Conservation (phyloP, 768 basidiomycete species). For the Naematelia aurantialba region DNA sequence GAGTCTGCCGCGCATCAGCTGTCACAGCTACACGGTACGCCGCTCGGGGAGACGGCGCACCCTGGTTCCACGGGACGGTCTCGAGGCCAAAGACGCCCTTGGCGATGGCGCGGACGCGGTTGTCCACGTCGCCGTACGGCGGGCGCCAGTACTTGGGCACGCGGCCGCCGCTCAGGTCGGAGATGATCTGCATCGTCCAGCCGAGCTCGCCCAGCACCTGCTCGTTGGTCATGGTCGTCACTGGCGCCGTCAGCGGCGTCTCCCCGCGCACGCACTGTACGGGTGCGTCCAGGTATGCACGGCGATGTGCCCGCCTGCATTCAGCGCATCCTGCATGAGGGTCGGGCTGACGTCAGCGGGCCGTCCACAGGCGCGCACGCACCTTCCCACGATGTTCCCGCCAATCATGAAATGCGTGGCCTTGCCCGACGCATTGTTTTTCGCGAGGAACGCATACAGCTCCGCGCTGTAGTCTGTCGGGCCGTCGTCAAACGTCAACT, state of each 20-base stretch:
- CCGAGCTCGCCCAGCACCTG: constrained; percentile 72
- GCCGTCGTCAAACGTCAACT: constrained; percentile 48
- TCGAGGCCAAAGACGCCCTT: constrained; percentile 76
- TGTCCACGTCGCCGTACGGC: constrained; percentile 60
- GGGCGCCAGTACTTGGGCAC: constrained; percentile 67
- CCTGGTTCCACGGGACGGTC: constrained; percentile 87
- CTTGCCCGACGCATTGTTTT: constrained; percentile 56
- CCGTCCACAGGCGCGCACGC: background rate
- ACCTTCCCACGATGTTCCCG: constrained; percentile 62
- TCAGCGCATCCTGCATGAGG: constrained; percentile 59
- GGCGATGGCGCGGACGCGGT: constrained; percentile 78
- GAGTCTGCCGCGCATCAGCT: constrained; percentile 55
- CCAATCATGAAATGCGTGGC: constrained; percentile 92
- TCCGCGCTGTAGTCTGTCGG: constrained; percentile 42
- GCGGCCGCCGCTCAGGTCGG: constrained; percentile 73
- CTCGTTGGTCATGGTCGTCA: constrained; percentile 57
- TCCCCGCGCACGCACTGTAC: constrained; percentile 36
- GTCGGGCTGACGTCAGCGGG: constrained; percentile 46
- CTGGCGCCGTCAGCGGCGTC: constrained; percentile 20
- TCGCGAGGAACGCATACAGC: constrained; percentile 65
- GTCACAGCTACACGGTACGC: background rate
- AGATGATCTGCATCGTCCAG: constrained; percentile 74
- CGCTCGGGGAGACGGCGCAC: constrained; percentile 49
- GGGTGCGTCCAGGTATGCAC: constrained; percentile 51
- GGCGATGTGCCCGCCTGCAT: constrained; percentile 48